Evolutionary conservation across 495 filamentous ascomycete species (phyloP).

Genomic region (Neurospora sp.): DNA sequence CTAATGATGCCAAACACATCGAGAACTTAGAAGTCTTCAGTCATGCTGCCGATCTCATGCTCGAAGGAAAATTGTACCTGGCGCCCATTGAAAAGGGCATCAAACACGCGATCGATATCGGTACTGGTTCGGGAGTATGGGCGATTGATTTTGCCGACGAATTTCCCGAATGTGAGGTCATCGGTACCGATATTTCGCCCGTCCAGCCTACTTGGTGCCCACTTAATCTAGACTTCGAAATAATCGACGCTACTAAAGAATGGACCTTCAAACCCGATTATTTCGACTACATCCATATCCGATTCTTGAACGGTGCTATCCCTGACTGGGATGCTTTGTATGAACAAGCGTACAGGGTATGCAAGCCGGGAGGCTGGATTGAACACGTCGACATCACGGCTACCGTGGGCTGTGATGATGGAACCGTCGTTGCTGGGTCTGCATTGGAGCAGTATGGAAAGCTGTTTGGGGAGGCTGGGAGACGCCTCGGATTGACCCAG

Average conservation of each 20-base stretch:
- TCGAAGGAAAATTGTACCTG: background rate
- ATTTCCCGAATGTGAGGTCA: conserved; percentile 16
- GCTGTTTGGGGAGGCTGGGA: conserved; percentile 22
- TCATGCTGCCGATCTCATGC: background rate
- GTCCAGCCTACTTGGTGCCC: conserved; percentile 46
- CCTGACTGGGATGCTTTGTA: conserved; percentile 39
- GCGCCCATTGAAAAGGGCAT: background rate
- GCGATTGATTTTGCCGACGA: conserved; percentile 18
- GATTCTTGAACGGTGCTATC: conserved; percentile 41
- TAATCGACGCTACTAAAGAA: conserved; percentile 45
- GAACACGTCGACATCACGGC: conserved; percentile 21
- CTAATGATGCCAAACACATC: background rate
- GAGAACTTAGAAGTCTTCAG: background rate
- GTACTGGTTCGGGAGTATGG: conserved; percentile 19
- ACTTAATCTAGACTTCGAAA: conserved; percentile 42
- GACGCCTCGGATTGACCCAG: conserved; percentile 15
- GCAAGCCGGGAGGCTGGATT: conserved; percentile 41
- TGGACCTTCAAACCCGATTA: conserved; percentile 37
- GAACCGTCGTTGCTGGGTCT: conserved; percentile 5
- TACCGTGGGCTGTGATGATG: background rate
- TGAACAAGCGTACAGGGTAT: conserved; percentile 32
- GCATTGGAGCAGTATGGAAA: conserved; percentile 28
- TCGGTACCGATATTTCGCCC: conserved; percentile 43
- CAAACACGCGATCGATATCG: conserved; percentile 7
- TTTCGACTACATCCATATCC: conserved; percentile 46